These are phyloP conservation scores for Globisporangium apiculatum DNA, from an alignment of 352 stramenopile genomes.

Conservation along the genomic window DNA sequence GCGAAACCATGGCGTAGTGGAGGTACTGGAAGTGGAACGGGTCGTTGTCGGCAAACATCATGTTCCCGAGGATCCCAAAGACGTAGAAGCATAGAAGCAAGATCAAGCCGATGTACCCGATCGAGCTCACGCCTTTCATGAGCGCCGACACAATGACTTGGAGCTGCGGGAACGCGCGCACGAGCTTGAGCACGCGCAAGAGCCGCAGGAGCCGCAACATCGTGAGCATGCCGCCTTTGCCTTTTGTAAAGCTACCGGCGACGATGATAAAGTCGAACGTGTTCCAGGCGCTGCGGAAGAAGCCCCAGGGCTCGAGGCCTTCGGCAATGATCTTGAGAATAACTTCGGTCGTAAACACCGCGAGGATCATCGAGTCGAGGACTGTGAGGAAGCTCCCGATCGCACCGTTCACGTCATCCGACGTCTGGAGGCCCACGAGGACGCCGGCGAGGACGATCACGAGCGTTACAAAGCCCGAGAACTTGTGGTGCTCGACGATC, in stretches of 20 bases:
- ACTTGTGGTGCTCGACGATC: conserved; percentile 48
- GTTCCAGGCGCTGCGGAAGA: conserved; percentile 72
- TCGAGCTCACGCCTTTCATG: conserved; percentile 83
- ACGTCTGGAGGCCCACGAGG: conserved; percentile 78
- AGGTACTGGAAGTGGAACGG: conserved; percentile 86
- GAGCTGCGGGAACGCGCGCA: conserved; percentile 80
- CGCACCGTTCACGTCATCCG: conserved; percentile 33
- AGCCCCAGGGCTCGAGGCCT: conserved; percentile 69
- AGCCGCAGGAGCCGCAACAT: conserved; percentile 80
- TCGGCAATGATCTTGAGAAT: conserved; percentile 73
- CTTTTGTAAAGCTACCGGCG: conserved; percentile 55
- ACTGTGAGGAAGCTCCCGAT: conserved; percentile 35
- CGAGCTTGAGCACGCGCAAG: conserved; percentile 83
- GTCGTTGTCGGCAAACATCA: conserved; percentile 84
- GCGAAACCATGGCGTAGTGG: conserved; percentile 83
- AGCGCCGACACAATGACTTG: conserved; percentile 88
- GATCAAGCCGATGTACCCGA: conserved; percentile 88
- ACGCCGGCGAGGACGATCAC: conserved; percentile 71
- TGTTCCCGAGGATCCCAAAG: conserved; percentile 88
- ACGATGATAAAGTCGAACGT: conserved; percentile 85
- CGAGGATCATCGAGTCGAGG: conserved; percentile 63
- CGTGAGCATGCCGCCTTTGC: conserved; percentile 70
- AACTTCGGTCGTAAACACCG: conserved; percentile 71
- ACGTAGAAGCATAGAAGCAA: conserved; percentile 89
- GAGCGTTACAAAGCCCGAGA: conserved; percentile 65